Evolutionary conservation across 2,329 filamentous ascomycete genomes (phyloP), one percentile per base, ranked within the genome.

Genomic region (Aplosporella prunicola): DNA sequence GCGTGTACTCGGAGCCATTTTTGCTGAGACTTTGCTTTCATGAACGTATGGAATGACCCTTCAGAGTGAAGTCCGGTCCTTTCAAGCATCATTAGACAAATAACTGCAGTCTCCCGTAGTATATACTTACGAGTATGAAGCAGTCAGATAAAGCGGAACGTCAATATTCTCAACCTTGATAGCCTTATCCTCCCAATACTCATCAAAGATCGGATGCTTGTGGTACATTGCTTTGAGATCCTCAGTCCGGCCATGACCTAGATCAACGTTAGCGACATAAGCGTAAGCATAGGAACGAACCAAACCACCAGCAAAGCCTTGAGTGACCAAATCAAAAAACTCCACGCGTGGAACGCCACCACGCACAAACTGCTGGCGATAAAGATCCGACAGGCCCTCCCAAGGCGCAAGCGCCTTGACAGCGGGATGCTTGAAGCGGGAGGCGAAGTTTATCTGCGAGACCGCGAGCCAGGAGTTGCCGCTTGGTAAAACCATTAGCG

Each of bases 381-480:
- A 48, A 0, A 43, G 22, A 17, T 48, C 45, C 6, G 32, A 30
- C 14, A 40, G 18, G 9, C 5, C 32, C 18, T 40, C 38, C 38
- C 31, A 35, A 3, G 38, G 38, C 9, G 38, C 38, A 15, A 35
- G 26, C 4, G 38, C 38, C 15, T 35, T 40, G 6, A 40, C n/a
- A 5, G 38, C 32, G 2, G 38, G 32, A 9, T 40, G 38, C 11
- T 27, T 24, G 32, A 40, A n/a, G 13, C 38, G 32, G 9, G 38
- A 35, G 4, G 32, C 31, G 9, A 35, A 40, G 26, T 35, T 32
- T 2, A 40, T 9, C 38, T 68, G 64, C 0, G 56, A 51, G 23
- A 57, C 63, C 0, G 62, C 64, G 6, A 68, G 53, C 9, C 55
- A 54, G 0, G 62, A 66, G 39, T 69, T 68, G 0, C 67, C 67